These are phyloP conservation scores for Neofusicoccum parvum DNA, from an alignment of 2,329 filamentous ascomycete species.

Conservation along the genomic window DNA sequence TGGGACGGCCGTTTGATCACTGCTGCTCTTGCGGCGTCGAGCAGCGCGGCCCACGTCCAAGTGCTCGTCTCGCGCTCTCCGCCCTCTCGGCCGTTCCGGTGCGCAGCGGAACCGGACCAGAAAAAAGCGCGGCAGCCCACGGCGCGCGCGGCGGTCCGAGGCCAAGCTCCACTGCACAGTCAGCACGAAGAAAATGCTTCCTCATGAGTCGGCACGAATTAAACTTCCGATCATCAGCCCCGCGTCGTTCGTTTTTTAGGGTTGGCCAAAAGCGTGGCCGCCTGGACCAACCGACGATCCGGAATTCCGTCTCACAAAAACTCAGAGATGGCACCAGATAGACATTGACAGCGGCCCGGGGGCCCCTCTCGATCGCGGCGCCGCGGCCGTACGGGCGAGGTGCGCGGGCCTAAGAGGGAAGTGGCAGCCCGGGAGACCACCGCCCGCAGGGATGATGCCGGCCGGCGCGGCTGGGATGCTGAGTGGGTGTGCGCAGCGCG, in stretches of 20 bases:
- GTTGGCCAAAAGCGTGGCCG: conserved; percentile 6
- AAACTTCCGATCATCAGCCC: conserved; percentile 17
- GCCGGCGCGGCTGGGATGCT: neutral
- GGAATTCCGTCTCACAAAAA: neutral
- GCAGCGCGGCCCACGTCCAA: too few species aligned
- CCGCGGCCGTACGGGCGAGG: neutral
- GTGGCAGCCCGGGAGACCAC: neutral
- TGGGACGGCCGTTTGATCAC: neutral
- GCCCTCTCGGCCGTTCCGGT: neutral
- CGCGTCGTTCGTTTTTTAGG: conserved; percentile 12
- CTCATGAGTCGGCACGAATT: conserved; percentile 1
- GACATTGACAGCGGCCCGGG: neutral
- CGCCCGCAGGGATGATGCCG: conserved; percentile 4
- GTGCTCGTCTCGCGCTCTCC: neutral
- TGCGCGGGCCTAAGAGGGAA: neutral
- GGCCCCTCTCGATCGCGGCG: neutral
- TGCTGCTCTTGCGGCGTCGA: neutral
- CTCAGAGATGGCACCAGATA: neutral
- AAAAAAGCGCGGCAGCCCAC: neutral
- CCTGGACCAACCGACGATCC: conserved; percentile 10
- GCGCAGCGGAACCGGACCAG: neutral
- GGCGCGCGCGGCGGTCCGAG: neutral
- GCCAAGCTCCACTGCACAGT: conserved; percentile 4
- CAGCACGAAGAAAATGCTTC: neutral
- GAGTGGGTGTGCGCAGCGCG: neutral